Percentiles rank a stretch among this genome's conserved stretches.
Conservation (phyloP, 2,329 filamentous ascomycete species). For the Aspergillus uvarum region DNA sequence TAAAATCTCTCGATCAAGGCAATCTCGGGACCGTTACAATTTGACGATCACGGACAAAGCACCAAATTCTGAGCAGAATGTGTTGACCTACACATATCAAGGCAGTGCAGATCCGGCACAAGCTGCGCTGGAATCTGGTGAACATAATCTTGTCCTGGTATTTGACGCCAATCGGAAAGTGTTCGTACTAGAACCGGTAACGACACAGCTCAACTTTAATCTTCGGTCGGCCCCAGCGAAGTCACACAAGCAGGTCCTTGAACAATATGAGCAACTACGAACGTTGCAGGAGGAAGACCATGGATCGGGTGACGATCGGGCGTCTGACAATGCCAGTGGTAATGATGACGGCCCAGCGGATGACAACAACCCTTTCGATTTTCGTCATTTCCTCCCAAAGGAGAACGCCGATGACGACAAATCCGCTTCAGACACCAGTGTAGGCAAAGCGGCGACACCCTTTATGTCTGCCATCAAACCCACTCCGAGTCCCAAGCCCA, state of each 20-base stretch:
- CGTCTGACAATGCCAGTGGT: conserved; percentile 32
- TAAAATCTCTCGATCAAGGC: conserved; percentile 37
- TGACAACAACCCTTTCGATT: conserved; percentile 50
- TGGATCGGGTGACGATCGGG: conserved; percentile 34
- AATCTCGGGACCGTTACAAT: conserved; percentile 39
- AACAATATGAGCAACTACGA: conserved; percentile 66
- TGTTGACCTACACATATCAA: conserved; percentile 41
- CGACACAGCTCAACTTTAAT: conserved; percentile 87
- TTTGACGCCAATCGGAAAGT: conserved; percentile 73
- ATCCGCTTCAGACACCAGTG: conserved; percentile 30
- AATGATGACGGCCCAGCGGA: conserved; percentile 48
- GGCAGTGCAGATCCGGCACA: conserved; percentile 42
- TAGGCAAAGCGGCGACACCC: conserved; percentile 37
- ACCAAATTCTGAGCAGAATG: conserved; percentile 38
- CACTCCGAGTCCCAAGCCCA: conserved; percentile 27
- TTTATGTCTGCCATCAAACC: conserved; percentile 31
- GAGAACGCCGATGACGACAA: conserved; percentile 37
- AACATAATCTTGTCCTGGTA: conserved; percentile 56
- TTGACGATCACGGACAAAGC: conserved; percentile 45
- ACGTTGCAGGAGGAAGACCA: conserved; percentile 39
- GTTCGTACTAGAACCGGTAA: conserved; percentile 78
- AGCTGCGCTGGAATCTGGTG: conserved; percentile 27
- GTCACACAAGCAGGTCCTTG: conserved; percentile 62
- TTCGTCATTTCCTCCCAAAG: conserved; percentile 50
- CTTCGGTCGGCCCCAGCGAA: conserved; percentile 68